Base-by-base conservation (phyloP, 1,284 basidiomycete species). In the Cryptococcus sp. region DNA sequence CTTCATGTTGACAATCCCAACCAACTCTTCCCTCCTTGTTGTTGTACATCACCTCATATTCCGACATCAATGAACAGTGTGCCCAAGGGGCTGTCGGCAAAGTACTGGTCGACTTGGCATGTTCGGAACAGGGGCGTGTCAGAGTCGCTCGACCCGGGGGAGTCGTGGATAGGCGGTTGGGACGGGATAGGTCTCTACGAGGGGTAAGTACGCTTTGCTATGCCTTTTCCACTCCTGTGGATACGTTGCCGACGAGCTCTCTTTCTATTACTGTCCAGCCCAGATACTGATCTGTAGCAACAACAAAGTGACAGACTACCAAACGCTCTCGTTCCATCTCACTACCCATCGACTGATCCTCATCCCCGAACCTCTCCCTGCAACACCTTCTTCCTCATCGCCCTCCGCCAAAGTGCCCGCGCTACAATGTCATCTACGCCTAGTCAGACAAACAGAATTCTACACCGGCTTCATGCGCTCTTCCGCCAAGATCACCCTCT, bases 401-500 rank as follows among this genome's bases (percentile, higher is more conserved):
- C 34, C 52, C 3, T 41, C 51, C 1, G 19, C 48, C 3, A 19
- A 12, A 3, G 10, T 41, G 71, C 90, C 3, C 21, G 70, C 75
- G 32, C 71, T 87, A 53, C 80, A 84, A 47, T 59, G 76, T 25
- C 58, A 66, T 57, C 79, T 97, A 7, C 75, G 78, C 0, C 74
- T 76, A 52, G 78, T 97, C 45, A 75, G 76, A 1, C 84, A 86
- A 61, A 94, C 90, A 3, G 90, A 97, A 59, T 82, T 87, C 72
- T 97, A 95, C 67, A 83, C 85, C 2, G 93, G 94, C 3, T 84
- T 98, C 53, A 86, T 97, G 76, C 87, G 82, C 49, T 92, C 87
- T 21, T 90, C 86, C 0, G 66, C 94, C 4, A 98, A 98, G 74
- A 80, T 95, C 53, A 93, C 91, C 0, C 74, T 97, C 2, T 77